These are phyloP conservation scores for Penicillium canariense DNA, from an alignment of 495 filamentous ascomycete species.

Conservation along the genomic window DNA sequence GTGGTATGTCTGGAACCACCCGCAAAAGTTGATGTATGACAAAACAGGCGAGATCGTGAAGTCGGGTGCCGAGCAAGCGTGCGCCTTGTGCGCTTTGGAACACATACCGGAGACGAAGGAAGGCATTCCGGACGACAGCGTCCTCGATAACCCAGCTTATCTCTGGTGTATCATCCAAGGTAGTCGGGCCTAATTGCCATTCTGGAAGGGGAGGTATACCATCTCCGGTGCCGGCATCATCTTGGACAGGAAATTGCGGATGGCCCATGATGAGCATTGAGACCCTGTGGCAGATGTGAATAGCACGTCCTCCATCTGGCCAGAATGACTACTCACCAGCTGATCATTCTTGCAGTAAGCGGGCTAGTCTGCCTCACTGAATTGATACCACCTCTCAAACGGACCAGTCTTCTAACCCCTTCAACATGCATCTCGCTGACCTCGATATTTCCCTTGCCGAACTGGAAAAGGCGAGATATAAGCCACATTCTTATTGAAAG, in stretches of 20 bases:
- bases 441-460: conserved; percentile 47
- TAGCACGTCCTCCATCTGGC: background rate
- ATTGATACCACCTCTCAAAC: conserved; percentile 47
- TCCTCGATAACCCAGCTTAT: conserved; percentile 29
- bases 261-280: conserved; percentile 48
- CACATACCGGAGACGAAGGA: conserved; percentile 40
- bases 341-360: conserved; percentile 51
- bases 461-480: conserved; percentile 23
- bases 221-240: conserved; percentile 45
- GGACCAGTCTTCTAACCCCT: conserved; percentile 46
- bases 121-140: conserved; percentile 32
- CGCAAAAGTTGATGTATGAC: conserved; percentile 47
- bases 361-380: conserved; percentile 46
- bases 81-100: conserved; percentile 27
- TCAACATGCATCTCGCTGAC: conserved; percentile 48
- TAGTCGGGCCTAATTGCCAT: conserved; percentile 34
- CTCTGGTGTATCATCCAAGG: conserved; percentile 3
- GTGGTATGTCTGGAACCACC: conserved; percentile 11
- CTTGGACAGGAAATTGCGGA: conserved; percentile 49
- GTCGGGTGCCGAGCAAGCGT: conserved; percentile 33
- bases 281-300: conserved; percentile 37
- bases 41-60: conserved; percentile 52
- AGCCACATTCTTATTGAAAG: background rate
- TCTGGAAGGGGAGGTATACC: conserved; percentile 44
- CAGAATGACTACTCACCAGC: conserved; percentile 37